Base-by-base conservation (phyloP, 345 rosid genomes). In the Euclidium syriacum region DNA sequence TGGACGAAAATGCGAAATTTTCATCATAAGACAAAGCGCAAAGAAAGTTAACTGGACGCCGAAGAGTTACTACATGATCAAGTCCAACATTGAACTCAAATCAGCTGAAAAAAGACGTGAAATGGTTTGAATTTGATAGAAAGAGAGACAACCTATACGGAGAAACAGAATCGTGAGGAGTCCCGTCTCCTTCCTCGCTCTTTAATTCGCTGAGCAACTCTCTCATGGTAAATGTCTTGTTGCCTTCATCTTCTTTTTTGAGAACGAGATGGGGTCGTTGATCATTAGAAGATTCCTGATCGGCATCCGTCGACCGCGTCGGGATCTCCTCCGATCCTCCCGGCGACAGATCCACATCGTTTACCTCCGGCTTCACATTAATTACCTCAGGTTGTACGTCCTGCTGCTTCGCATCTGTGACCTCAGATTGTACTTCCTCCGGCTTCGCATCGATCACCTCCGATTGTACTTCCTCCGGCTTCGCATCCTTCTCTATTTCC, bases 201-300 rank as follows among this genome's bases (percentile, higher is more conserved):
- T 91, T 88, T 64, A 88, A 68, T 62, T 86, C 95, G 54, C 71
- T 81, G 34, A 87, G 89, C 52, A 92, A 62, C 62, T 92, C 91
- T 59, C 98, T 78, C 96, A 87, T 86, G 20, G 98, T 89, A 76
- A 92, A 89, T 5, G 95, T 79, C 44, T 84, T 80, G 74, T 54
- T 84, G 0, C 88, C 96, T 59, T 83, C 80, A 39, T 78, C 85
- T 27, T 78, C 85, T 42, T 78, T 86, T 46, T 64, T 66, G 10
- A 77, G 74, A 60, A 63, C 75, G 41, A 75, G 68, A 5, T 43
- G 65, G 38, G 73, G 46, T 7, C 41, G 51, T 42, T 64, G 73
- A 26, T 62, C 77, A 50, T 46, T 39, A 12, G 76, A 38, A 58
- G 72, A 59, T 58, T 43, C 49, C 38, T 62, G 55, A 17, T 32